These are phyloP conservation scores for Fusarium pseudograminearum DNA, from an alignment of 2,329 filamentous ascomycete species.

Conservation along the genomic window DNA sequence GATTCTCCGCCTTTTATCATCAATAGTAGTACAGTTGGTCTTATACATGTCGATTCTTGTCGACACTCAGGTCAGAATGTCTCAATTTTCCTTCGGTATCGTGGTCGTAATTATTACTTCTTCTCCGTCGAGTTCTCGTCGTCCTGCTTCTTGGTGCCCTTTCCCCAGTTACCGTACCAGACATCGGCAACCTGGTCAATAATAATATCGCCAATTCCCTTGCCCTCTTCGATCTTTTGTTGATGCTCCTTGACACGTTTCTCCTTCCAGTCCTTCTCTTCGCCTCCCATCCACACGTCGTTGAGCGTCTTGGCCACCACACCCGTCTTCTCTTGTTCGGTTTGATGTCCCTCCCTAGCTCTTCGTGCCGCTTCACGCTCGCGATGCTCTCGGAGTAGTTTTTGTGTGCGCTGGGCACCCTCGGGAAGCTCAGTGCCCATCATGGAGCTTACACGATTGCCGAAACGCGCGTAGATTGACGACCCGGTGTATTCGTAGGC, in stretches of 20 bases:
- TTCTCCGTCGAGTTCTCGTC: conserved; percentile 41
- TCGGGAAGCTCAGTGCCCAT: conserved; percentile 69
- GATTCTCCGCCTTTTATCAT: conserved; percentile 1
- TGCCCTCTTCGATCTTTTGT: conserved; percentile 66
- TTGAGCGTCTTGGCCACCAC: conserved; percentile 54
- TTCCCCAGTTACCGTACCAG: conserved; percentile 56
- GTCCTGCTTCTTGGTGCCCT: conserved; percentile 47
- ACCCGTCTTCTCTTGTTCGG: conserved; percentile 50
- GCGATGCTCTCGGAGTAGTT: conserved; percentile 61
- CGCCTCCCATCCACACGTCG: conserved; percentile 70
- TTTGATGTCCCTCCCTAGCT: conserved; percentile 29
- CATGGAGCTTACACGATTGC: conserved; percentile 58
- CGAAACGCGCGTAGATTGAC: conserved; percentile 63
- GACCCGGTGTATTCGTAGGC: conserved; percentile 67
- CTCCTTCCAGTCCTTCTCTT: conserved; percentile 66
- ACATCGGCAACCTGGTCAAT: conserved; percentile 69
- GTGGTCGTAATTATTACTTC: conserved; percentile 35
- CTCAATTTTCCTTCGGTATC: neutral
- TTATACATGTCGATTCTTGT: conserved; percentile 23
- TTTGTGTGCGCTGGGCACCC: conserved; percentile 61
- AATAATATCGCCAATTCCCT: conserved; percentile 68
- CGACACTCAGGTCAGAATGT: neutral
- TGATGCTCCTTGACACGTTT: conserved; percentile 64
- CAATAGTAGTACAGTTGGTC: conserved; percentile 36
- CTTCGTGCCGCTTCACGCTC: conserved; percentile 53